Evolutionary conservation across 768 basidiomycete species (phyloP).

Genomic region (Russula lepida): DNA sequence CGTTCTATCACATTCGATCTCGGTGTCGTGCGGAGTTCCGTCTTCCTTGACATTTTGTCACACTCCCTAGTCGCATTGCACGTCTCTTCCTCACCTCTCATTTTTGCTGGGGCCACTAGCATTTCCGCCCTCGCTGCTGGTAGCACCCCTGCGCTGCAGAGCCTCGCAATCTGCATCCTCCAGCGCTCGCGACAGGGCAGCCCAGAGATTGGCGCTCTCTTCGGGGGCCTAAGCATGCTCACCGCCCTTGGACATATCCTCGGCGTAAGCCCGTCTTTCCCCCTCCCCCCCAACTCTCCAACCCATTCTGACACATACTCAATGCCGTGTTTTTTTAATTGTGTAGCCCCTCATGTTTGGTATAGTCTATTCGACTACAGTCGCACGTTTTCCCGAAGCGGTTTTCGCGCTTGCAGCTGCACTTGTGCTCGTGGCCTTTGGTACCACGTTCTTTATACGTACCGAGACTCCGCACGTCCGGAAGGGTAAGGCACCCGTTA

Average conservation of each 20-base stretch:
- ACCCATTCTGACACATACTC: background rate
- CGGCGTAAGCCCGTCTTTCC: conserved; percentile 30
- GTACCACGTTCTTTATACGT: conserved; percentile 37
- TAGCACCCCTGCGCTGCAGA: conserved; percentile 58
- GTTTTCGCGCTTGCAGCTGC: conserved; percentile 55
- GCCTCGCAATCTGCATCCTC: conserved; percentile 65
- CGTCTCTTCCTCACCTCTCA: conserved; percentile 32
- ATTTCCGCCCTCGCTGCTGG: conserved; percentile 61
- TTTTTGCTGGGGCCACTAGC: conserved; percentile 54
- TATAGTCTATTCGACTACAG: conserved; percentile 53
- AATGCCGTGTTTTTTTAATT: background rate
- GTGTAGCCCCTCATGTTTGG: conserved; percentile 63
- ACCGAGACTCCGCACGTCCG: conserved; percentile 21
- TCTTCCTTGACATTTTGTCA: conserved; percentile 59
- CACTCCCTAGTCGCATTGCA: conserved; percentile 53
- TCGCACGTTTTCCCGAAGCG: conserved; percentile 55
- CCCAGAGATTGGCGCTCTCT: conserved; percentile 44
- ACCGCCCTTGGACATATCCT: conserved; percentile 58
- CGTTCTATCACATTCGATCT: conserved; percentile 64
- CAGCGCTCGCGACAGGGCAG: conserved; percentile 30
- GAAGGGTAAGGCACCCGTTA: conserved; percentile 19
- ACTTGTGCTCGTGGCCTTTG: conserved; percentile 45
- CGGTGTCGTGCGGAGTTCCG: conserved; percentile 51
- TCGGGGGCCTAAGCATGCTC: conserved; percentile 64
- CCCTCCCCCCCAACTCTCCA: conserved; percentile 10